Percentiles rank a stretch among this genome's conserved stretches.
Conservation (phyloP, 192 early-diverging fungal genomes). For the Linderina pennispora region DNA sequence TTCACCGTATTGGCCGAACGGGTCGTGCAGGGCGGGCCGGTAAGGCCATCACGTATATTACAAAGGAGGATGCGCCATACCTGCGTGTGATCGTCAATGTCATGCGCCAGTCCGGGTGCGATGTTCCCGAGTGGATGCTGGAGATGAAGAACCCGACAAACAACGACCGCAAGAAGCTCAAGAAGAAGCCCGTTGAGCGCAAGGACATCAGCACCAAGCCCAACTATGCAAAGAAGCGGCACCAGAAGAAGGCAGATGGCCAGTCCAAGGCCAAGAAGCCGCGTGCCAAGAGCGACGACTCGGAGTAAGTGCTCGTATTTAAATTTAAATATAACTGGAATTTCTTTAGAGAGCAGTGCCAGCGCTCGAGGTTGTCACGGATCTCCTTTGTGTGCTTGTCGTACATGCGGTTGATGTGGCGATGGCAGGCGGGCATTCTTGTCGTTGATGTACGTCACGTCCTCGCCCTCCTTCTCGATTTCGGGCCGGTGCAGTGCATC, state of each 20-base stretch:
- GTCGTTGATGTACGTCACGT: slow-evolving; percentile 96
- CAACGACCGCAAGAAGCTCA: slow-evolving; percentile 61
- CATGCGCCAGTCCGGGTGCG: slow-evolving; percentile 91
- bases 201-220: slow-evolving; percentile 71
- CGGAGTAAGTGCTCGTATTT: too few relatives aligned
- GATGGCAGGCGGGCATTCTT: slow-evolving; percentile 93
- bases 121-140: slow-evolving; percentile 98
- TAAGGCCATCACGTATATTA: slow-evolving; percentile 92
- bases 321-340: too few relatives aligned
- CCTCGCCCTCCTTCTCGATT: slow-evolving; percentile 66
- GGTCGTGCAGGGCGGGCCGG: slow-evolving; percentile 92
- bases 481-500: slow-evolving; percentile 45
- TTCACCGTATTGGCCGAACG: slow-evolving; percentile 97
- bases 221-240: slow-evolving; percentile 64
- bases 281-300: too few relatives aligned
- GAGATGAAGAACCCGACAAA: slow-evolving; percentile 61
- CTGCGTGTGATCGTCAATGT: slow-evolving; percentile 94
- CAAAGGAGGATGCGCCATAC: slow-evolving; percentile 84
- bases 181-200: slow-evolving; percentile 67
- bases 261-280: slow-evolving; percentile 44
- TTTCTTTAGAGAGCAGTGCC: slow-evolving; percentile 65
- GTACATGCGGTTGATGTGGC: slow-evolving; percentile 91
- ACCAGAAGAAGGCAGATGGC: slow-evolving; percentile 52
- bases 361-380: slow-evolving; percentile 77
- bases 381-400: slow-evolving; percentile 95